Base-by-base conservation (phyloP, 441 rosid genomes). In the Euphorbia neoarborescens region DNA sequence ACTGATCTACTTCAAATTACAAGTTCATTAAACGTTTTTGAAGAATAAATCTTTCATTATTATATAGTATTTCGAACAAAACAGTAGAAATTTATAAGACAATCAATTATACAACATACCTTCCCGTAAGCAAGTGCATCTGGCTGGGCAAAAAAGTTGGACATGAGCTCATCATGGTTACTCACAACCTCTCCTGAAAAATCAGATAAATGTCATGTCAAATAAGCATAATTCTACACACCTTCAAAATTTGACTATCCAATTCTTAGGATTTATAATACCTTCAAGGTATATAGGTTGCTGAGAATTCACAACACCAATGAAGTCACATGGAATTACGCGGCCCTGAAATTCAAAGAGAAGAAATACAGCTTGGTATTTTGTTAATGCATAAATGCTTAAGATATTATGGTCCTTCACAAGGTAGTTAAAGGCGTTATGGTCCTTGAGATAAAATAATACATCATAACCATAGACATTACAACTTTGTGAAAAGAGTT, bases 111-210 rank as follows among this genome's bases (percentile, higher is more conserved):
- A n/a, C n/a, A n/a, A n/a, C n/a, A 72, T 85, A 94, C 99, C 96
- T 94, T 94, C 73, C 97, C 99, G 73, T 84, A 89, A 35, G 99
- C 97, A 61, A 94, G 90, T 61, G 97, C 99, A 88, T 91, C 97
- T 28, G 99, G 96, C 78, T 94, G 96, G 53, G 99, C 99, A 67
- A 94, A 94, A 79, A 94, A 94, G 91, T 94, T 94, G 51, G 97
- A 94, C 99, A 91, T 91, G 76, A 94, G 96, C 81, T 94, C 99
- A 60, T 94, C 97, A 73, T 94, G 99, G 85, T 94, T 94, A 67
- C 82, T 91, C 42, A 91, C 99, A 58, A 86, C 80, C 84, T 94
- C 99, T 65, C 92, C 99, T 91, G 83, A 58, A 24, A 73, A 70
- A 75, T n/a, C 32, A 75, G 63, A 73, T 50, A 42, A 46, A 60